Conservation (phyloP, 2,329 filamentous ascomycete species). For the Nothophoma quercina region DNA sequence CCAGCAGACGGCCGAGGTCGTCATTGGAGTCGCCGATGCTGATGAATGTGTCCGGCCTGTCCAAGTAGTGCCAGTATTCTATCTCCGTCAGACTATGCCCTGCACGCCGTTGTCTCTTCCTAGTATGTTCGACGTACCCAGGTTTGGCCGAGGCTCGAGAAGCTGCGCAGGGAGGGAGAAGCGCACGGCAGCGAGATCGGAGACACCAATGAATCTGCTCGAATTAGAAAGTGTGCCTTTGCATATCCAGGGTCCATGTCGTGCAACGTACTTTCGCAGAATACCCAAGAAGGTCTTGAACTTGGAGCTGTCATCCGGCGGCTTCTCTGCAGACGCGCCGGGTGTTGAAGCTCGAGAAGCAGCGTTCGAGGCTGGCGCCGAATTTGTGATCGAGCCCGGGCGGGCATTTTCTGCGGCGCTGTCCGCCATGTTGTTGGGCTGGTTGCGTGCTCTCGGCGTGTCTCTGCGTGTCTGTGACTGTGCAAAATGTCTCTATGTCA, state of each 20-base stretch:
- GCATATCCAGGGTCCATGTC: constrained; percentile 35
- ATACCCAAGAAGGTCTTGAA: constrained; percentile 88
- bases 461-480: constrained; percentile 2
- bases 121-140: constrained; percentile 60
- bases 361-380: constrained; percentile 44
- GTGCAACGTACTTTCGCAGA: constrained; percentile 73
- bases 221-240: constrained; percentile 21
- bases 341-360: constrained; percentile 48
- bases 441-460: constrained; percentile 7
- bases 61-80: constrained; percentile 99
- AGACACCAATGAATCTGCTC: constrained; percentile 90
- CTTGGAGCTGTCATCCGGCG: constrained; percentile 82
- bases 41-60: constrained; percentile 89
- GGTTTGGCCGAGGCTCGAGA: constrained; percentile 92
- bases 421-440: constrained; percentile 39
- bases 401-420: constrained; percentile 37
- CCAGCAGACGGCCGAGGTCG: constrained; percentile 90
- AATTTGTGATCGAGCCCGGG: constrained; percentile 31
- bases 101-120: neutral
- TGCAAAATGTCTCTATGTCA: constrained; percentile 4
- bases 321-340: constrained; percentile 58
- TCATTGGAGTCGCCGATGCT: constrained; percentile 89
- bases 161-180: constrained; percentile 96
- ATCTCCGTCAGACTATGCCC: constrained; percentile 33
- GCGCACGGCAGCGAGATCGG: constrained; percentile 92